Evolutionary conservation across 2,329 filamentous ascomycete species (phyloP).

Genomic region (Juglanconis oblonga): DNA sequence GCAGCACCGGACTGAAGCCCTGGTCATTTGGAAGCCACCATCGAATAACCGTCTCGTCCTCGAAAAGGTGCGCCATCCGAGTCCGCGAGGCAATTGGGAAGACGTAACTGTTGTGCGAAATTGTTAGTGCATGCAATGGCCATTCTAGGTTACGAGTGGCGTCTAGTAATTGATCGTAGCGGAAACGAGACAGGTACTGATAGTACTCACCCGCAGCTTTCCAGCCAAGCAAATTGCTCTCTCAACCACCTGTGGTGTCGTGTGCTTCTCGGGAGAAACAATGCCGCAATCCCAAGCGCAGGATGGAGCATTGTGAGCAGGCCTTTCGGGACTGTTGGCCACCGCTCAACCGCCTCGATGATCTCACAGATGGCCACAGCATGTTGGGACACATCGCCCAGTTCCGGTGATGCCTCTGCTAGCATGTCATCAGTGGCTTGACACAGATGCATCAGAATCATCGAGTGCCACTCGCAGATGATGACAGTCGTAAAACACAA

Average conservation of each 20-base stretch:
- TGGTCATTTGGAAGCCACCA: slow-evolving; percentile 92
- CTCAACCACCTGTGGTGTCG: slow-evolving; percentile 77
- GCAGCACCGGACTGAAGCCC: slow-evolving; percentile 69
- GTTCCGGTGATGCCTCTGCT: slow-evolving; percentile 47
- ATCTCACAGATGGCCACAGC: slow-evolving; percentile 72
- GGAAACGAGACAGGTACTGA: slow-evolving; percentile 1
- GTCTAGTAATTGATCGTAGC: slow-evolving; percentile 1
- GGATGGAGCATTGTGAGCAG: slow-evolving; percentile 72
- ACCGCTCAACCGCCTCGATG: slow-evolving; percentile 74
- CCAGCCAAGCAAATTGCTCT: slow-evolving; percentile 73
- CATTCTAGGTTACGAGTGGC: neutral
- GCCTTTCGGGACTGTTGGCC: slow-evolving; percentile 67
- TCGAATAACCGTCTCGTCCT: slow-evolving; percentile 64
- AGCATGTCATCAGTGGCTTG: slow-evolving; percentile 61
- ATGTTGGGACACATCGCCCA: slow-evolving; percentile 55
- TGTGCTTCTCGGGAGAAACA: slow-evolving; percentile 76
- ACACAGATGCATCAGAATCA: slow-evolving; percentile 76
- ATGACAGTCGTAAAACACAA: slow-evolving; percentile 74
- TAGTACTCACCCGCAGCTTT: slow-evolving; percentile 69
- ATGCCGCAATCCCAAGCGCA: slow-evolving; percentile 68
- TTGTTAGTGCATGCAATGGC: neutral
- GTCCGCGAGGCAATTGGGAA: slow-evolving; percentile 71
- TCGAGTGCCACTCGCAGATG: slow-evolving; percentile 72
- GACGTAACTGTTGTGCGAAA: slow-evolving; percentile 63
- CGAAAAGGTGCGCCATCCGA: slow-evolving; percentile 74